Percentiles rank a stretch among this genome's conserved stretches.
phyloP scores from a whole-genome alignment of 257 asterid genomes.

The Nicotiana undulata region DNA sequence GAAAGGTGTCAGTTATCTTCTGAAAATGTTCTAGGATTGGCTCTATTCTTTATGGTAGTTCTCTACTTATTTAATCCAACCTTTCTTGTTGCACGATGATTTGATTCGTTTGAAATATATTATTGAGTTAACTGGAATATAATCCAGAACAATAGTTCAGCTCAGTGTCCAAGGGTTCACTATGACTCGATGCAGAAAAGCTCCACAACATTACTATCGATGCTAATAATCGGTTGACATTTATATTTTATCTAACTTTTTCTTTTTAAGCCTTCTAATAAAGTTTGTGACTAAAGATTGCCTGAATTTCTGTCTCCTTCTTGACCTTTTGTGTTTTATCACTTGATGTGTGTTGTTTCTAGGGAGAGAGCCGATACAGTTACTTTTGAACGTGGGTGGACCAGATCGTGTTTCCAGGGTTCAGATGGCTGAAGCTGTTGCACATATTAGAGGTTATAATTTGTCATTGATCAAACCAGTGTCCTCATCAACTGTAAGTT shows the following conservation, averaged over 20 bases:
- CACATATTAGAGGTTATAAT: constrained; percentile 50
- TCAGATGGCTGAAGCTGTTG: constrained; percentile 96
- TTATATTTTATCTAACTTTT: background rate
- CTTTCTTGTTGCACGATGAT: background rate
- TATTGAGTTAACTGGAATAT: background rate
- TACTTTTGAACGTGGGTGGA: constrained; percentile 77
- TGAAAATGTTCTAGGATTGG: background rate
- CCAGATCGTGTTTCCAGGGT: constrained; percentile 85
- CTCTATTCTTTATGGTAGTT: background rate
- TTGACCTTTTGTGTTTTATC: constrained; percentile 14
- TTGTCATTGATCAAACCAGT: constrained; percentile 65
- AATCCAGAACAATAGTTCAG: background rate
- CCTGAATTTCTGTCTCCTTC: background rate
- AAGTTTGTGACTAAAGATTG: background rate
- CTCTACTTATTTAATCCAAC: background rate
- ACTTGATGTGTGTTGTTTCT: background rate
- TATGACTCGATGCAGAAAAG: background rate
- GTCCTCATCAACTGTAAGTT: constrained; percentile 79
- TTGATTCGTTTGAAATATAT: background rate
- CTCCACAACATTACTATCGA: background rate
- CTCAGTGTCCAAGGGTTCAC: background rate
- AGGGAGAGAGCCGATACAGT: constrained; percentile 53
- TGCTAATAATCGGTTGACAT: background rate
- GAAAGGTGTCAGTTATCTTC: too few relatives aligned
- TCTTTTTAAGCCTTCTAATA: background rate